Percentiles rank a stretch among this genome's conserved stretches.
phyloP scores from a whole-genome alignment of 257 asterid species.

The Solanum commersonii region DNA sequence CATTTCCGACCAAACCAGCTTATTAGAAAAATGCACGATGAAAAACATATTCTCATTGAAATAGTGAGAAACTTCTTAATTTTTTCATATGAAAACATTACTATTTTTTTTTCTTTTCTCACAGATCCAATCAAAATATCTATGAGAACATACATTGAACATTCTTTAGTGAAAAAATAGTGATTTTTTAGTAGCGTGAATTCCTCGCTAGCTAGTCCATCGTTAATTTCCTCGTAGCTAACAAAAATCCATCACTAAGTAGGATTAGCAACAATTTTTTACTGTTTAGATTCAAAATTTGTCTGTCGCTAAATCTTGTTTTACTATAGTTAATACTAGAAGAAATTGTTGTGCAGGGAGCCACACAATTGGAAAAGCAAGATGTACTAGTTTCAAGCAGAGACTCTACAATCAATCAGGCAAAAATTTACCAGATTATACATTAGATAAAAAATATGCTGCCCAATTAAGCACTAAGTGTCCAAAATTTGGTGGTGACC shows the following conservation, averaged over 20 bases:
- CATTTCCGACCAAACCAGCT: too few species aligned
- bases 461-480: slow-evolving; percentile 46
- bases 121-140: not conserved
- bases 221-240: not conserved
- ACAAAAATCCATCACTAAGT: too few species aligned
- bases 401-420: slow-evolving; percentile 78
- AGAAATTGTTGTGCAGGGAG: slow-evolving; percentile 34
- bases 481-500: slow-evolving; percentile 78
- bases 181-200: not conserved
- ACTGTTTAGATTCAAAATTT: too few species aligned
- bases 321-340: not conserved
- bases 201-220: not conserved
- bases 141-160: not conserved
- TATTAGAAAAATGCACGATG: too few species aligned
- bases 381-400: slow-evolving; percentile 67
- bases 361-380: slow-evolving; percentile 73
- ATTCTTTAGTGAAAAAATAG: not conserved
- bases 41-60: too few species aligned
- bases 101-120: not conserved
- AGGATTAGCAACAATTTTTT: too few species aligned
- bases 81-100: not conserved
- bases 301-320: not conserved
- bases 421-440: slow-evolving; percentile 37
- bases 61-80: not conserved
- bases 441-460: slow-evolving; percentile 44